These are phyloP conservation scores for Aspergillus cavernicola DNA, from an alignment of 495 filamentous ascomycete genomes.

Conservation along the genomic window DNA sequence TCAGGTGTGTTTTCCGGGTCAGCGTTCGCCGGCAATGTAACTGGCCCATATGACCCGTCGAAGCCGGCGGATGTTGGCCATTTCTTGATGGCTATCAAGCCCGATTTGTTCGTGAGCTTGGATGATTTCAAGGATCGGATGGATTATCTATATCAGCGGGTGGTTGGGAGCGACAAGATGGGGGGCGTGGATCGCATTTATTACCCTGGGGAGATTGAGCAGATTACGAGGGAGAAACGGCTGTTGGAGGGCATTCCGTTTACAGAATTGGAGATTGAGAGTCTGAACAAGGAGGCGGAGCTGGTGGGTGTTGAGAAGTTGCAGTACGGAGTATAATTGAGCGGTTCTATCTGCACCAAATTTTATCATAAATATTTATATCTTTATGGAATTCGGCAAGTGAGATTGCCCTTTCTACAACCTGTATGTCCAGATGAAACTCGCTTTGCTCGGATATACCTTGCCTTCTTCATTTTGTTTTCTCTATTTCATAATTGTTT, in stretches of 20 bases:
- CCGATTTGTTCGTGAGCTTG: slow-evolving; percentile 69
- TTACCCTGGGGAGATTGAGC: slow-evolving; percentile 77
- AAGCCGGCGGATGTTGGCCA: slow-evolving; percentile 70
- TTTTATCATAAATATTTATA: too few relatives aligned
- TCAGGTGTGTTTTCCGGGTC: slow-evolving; percentile 68
- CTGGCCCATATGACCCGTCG: slow-evolving; percentile 66
- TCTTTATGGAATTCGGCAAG: too few relatives aligned
- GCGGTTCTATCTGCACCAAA: too few relatives aligned
- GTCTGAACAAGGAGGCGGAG: slow-evolving; percentile 64
- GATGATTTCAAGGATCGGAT: slow-evolving; percentile 68
- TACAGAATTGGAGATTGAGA: slow-evolving; percentile 59
- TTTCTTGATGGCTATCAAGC: slow-evolving; percentile 70
- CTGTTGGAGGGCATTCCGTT: slow-evolving; percentile 60
- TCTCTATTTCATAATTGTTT: too few relatives aligned
- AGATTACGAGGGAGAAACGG: slow-evolving; percentile 54
- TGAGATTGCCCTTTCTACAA: too few relatives aligned
- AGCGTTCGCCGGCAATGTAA: slow-evolving; percentile 70
- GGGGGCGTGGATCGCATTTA: slow-evolving; percentile 71
- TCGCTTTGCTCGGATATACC: too few relatives aligned
- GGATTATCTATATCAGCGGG: slow-evolving; percentile 64
- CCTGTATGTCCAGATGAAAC: too few relatives aligned
- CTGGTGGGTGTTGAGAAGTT: slow-evolving; percentile 42
- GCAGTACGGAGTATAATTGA: slow-evolving; percentile 12
- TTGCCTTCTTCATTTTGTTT: too few relatives aligned
- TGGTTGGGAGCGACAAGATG: slow-evolving; percentile 62